Percentiles rank a stretch among this genome's conserved stretches.
Conservation (phyloP, 768 basidiomycete species). For the Pulveroboletus ravenelii region DNA sequence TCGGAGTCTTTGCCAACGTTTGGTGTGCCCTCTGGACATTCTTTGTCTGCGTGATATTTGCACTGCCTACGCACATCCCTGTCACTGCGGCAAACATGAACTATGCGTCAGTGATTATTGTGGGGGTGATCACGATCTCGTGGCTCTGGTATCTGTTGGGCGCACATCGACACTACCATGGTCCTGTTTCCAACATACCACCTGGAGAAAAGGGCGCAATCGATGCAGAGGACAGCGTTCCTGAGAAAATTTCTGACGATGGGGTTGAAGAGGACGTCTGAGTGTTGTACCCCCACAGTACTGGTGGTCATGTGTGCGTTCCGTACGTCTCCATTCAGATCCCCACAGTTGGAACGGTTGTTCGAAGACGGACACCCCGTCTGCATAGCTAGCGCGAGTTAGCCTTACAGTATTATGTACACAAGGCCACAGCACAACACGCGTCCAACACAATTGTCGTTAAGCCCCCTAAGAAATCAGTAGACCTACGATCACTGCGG, state of each 20-base stretch:
- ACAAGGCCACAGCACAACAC: not conserved
- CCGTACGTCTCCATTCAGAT: not conserved
- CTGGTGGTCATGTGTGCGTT: no score
- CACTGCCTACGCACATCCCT: conserved; percentile 46
- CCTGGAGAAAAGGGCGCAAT: not conserved
- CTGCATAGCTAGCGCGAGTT: not conserved
- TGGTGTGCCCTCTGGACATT: conserved; percentile 44
- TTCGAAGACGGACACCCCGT: not conserved
- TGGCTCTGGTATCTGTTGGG: conserved; percentile 51
- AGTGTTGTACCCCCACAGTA: no score
- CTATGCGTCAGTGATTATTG: conserved; percentile 39
- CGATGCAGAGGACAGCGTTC: not conserved
- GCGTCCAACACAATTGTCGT: not conserved
- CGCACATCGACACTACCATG: conserved; percentile 52
- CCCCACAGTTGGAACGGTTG: not conserved
- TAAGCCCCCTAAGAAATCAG: not conserved
- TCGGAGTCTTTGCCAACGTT: conserved; percentile 43
- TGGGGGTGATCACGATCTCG: conserved; percentile 18
- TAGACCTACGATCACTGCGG: conserved; percentile 7
- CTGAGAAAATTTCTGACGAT: not conserved
- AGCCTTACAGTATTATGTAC: no score
- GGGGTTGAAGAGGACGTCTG: not conserved
- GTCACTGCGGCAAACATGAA: conserved; percentile 49
- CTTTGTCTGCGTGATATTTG: conserved; percentile 45
- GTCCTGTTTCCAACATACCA: conserved; percentile 51